Evolutionary conservation across 345 rosid species (phyloP).

Genomic region (Eucalyptus tenuipes): DNA sequence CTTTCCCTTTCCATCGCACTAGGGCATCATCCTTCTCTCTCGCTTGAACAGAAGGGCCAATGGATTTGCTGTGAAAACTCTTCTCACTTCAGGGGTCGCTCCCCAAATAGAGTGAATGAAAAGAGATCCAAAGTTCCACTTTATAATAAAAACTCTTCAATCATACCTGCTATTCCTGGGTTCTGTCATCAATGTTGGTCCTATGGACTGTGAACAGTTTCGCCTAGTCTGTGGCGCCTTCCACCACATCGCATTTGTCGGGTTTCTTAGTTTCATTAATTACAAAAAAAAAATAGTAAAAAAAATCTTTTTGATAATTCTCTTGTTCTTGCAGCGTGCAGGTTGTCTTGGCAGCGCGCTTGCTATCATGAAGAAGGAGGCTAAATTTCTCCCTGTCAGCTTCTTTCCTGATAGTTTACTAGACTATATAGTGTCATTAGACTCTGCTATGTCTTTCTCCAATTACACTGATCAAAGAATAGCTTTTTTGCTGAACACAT

Average conservation of each 20-base stretch:
- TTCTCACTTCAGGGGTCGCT: not conserved
- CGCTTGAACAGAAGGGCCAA: not conserved
- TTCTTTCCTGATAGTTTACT: not conserved
- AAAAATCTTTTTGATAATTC: not conserved
- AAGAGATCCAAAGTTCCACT: not conserved
- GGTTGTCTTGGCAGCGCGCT: slow-evolving; percentile 87
- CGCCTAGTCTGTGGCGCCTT: not conserved
- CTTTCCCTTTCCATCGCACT: not conserved
- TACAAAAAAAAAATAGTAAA: not conserved
- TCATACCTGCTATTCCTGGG: not conserved
- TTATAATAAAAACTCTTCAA: not conserved
- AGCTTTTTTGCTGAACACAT: not conserved
- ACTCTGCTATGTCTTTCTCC: not conserved
- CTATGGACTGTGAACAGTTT: not conserved
- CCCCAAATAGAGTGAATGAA: not conserved
- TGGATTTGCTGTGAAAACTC: not conserved
- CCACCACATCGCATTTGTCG: not conserved
- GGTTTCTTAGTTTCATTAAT: not conserved
- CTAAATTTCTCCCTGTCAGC: slow-evolving; percentile 81
- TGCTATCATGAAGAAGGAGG: slow-evolving; percentile 91
- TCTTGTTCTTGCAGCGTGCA: slow-evolving; percentile 42
- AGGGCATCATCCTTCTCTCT: not conserved
- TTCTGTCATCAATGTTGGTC: not conserved
- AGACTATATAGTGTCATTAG: not conserved
- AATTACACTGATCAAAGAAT: not conserved